A percentile compares a stretch with the other conserved stretches of the same genome.
phyloP scores from a whole-genome alignment of 1,284 basidiomycete genomes.

The Peniophora sp. region DNA sequence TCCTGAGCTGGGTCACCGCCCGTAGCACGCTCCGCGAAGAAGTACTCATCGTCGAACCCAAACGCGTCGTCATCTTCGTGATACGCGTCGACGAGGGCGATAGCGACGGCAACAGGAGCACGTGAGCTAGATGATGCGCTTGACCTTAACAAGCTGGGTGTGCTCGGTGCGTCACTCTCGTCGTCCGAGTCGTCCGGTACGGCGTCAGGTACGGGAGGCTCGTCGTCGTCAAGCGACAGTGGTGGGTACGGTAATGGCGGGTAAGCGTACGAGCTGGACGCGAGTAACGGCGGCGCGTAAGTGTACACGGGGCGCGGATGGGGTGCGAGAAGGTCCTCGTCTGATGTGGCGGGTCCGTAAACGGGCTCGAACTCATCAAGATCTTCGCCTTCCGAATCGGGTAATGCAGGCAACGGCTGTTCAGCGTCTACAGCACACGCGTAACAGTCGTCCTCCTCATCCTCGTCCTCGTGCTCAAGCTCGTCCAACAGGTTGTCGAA shows the following conservation, averaged over 20 bases:
- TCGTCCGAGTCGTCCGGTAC: slow-evolving; percentile 71
- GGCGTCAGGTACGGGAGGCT: slow-evolving; percentile 63
- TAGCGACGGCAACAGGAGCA: slow-evolving; percentile 16
- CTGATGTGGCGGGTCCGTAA: slow-evolving; percentile 62
- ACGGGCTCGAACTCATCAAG: slow-evolving; percentile 50
- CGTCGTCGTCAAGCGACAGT: slow-evolving; percentile 49
- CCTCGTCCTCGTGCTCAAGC: slow-evolving; percentile 44
- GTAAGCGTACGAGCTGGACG: slow-evolving; percentile 28
- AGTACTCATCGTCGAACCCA: not conserved
- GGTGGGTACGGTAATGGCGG: slow-evolving; percentile 47
- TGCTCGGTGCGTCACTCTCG: slow-evolving; percentile 62
- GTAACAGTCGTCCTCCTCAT: slow-evolving; percentile 38
- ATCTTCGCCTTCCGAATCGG: slow-evolving; percentile 40
- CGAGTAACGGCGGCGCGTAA: slow-evolving; percentile 35
- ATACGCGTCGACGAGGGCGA: not conserved
- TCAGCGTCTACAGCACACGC: slow-evolving; percentile 8
- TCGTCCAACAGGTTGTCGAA: slow-evolving; percentile 69
- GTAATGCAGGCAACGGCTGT: slow-evolving; percentile 32
- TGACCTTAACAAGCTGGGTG: slow-evolving; percentile 32
- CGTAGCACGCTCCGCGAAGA: not conserved
- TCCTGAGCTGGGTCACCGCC: not conserved
- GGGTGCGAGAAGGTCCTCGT: slow-evolving; percentile 56
- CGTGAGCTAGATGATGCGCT: slow-evolving; percentile 29
- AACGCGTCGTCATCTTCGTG: not conserved
- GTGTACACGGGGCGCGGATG: slow-evolving; percentile 35